A percentile compares a stretch with the other conserved stretches of the same genome.
Conservation (phyloP, 768 basidiomycete genomes). For the Tremella mesenterica region DNA sequence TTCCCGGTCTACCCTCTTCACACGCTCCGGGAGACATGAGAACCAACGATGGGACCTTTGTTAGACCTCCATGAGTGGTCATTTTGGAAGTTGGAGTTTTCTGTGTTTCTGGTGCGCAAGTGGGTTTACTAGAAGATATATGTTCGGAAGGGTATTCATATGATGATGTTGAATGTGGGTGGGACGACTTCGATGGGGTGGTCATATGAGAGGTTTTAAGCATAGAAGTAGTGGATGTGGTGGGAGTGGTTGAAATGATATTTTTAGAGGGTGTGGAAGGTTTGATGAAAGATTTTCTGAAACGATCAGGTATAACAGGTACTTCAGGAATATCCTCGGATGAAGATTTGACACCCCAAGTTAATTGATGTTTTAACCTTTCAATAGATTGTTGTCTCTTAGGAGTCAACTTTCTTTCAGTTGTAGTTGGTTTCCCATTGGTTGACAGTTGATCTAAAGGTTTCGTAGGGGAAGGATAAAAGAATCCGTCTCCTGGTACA, state of each 20-base stretch:
- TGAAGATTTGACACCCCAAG: conserved; percentile 23
- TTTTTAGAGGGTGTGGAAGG: no score
- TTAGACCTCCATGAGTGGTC: conserved; percentile 3
- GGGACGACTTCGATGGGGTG: no score
- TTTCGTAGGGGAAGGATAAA: not conserved
- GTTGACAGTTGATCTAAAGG: not conserved
- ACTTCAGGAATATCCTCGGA: conserved; percentile 26
- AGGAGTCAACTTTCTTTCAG: conserved; percentile 1
- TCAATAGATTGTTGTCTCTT: conserved; percentile 36
- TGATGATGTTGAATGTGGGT: not conserved
- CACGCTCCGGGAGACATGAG: conserved; percentile 40
- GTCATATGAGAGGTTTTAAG: no score
- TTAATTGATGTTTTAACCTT: conserved; percentile 17
- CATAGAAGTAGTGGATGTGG: no score
- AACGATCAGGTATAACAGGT: conserved; percentile 16
- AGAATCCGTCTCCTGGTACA: not conserved
- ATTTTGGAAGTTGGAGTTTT: conserved; percentile 4
- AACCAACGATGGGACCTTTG: conserved; percentile 31
- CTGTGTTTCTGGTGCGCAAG: not conserved
- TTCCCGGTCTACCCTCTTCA: conserved; percentile 35
- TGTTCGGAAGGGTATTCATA: conserved; percentile 1
- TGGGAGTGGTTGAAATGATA: no score
- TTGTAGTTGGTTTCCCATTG: not conserved
- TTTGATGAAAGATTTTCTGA: conserved; percentile 10
- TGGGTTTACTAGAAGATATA: not conserved